phyloP scores from a whole-genome alignment of 2,329 filamentous ascomycete genomes.

The Monosporascus sp. region DNA sequence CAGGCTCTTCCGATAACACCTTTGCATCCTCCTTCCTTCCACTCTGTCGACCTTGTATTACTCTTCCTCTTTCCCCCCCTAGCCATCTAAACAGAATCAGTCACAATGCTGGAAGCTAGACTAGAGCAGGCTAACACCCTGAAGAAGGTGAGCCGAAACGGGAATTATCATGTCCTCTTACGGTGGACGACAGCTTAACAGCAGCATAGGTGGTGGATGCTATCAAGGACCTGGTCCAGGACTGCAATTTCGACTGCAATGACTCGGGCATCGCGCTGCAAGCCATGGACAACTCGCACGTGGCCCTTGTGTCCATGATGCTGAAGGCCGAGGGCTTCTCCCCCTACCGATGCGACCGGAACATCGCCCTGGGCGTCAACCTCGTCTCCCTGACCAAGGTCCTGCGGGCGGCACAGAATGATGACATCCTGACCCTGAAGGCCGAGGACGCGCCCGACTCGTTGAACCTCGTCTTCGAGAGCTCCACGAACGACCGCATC shows the following conservation, averaged over 20 bases:
- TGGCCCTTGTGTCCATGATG: slow-evolving; percentile 98
- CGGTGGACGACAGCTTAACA: slow-evolving; percentile 7
- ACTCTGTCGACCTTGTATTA: neutral
- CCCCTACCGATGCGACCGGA: slow-evolving; percentile 96
- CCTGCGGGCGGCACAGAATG: slow-evolving; percentile 85
- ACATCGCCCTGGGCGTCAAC: slow-evolving; percentile 97
- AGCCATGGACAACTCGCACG: slow-evolving; percentile 99
- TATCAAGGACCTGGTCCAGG: slow-evolving; percentile 98
- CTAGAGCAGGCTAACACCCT: slow-evolving; percentile 88
- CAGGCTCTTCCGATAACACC: neutral
- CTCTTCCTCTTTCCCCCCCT: neutral
- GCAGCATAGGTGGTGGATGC: slow-evolving; percentile 79
- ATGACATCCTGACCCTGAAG: slow-evolving; percentile 93
- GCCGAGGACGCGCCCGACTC: slow-evolving; percentile 95
- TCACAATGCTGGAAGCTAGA: slow-evolving; percentile 88
- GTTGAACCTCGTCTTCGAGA: slow-evolving; percentile 94
- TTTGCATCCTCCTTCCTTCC: neutral
- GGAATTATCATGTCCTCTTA: neutral
- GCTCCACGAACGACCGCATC: slow-evolving; percentile 76
- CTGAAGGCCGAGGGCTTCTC: slow-evolving; percentile 93
- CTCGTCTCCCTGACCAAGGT: slow-evolving; percentile 95
- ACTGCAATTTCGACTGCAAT: slow-evolving; percentile 99
- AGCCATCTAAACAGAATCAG: slow-evolving; percentile 4
- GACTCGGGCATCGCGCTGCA: slow-evolving; percentile 97
- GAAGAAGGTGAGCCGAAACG: slow-evolving; percentile 68